Conservation (phyloP, 2,329 filamentous ascomycete genomes). For the Colletotrichum musae region DNA sequence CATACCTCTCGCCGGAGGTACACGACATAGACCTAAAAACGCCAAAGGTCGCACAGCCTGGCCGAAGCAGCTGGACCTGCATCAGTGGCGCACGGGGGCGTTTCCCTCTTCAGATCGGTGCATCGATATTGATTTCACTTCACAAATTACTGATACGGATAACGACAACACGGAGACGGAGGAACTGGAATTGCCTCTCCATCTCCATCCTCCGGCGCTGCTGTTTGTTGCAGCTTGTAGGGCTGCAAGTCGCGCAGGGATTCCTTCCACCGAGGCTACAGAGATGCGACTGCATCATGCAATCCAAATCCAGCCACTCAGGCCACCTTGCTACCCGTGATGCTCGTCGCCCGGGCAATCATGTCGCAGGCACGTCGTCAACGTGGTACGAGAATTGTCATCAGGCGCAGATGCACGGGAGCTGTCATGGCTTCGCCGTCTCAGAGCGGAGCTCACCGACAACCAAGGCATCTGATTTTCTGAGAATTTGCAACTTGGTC, state of each 20-base stretch:
- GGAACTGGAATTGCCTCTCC: slow-evolving; percentile 1
- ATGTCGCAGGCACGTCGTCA: slow-evolving; percentile 16
- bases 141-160: too few species aligned
- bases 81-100: slow-evolving; percentile 26
- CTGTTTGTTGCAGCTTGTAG: slow-evolving; percentile 14
- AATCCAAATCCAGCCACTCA: slow-evolving; percentile 31
- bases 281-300: slow-evolving; percentile 21
- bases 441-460: slow-evolving; percentile 15
- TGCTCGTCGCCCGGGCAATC: slow-evolving; percentile 23
- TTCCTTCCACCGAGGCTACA: neutral
- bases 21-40: slow-evolving; percentile 15
- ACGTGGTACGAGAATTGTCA: slow-evolving; percentile 18
- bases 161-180: slow-evolving; percentile 5
- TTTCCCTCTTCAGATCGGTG: slow-evolving; percentile 4
- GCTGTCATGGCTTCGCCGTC: neutral
- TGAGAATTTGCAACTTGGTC: neutral
- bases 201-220: neutral
- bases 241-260: slow-evolving; percentile 20
- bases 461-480: neutral
- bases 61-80: slow-evolving; percentile 24
- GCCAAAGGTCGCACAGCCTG: slow-evolving; percentile 27
- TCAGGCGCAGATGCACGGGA: slow-evolving; percentile 4
- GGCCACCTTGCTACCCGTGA: slow-evolving; percentile 20
- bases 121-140: neutral
- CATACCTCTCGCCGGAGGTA: slow-evolving; percentile 1